Evolutionary conservation across 1,284 basidiomycete species (phyloP).

Genomic region (Sporisorium graminicola): DNA sequence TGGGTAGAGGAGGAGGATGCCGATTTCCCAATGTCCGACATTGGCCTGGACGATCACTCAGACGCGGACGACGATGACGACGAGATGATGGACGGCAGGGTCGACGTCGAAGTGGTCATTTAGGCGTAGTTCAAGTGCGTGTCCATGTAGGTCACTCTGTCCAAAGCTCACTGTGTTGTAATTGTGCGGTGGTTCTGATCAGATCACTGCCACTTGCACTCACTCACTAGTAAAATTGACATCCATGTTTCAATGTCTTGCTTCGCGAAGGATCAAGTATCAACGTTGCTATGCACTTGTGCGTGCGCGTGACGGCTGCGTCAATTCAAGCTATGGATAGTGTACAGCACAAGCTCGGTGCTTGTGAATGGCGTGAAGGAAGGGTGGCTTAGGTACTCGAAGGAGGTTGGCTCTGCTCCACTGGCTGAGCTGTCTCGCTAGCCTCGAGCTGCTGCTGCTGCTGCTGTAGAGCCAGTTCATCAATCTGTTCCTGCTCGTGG

Average conservation of each 20-base stretch:
- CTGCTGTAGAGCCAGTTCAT: slow-evolving; percentile 11
- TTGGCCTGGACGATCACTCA: background rate
- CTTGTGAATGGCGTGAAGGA: too few relatives aligned
- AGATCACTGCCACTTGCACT: background rate
- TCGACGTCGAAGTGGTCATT: background rate
- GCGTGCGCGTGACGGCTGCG: background rate
- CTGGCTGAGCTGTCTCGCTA: background rate
- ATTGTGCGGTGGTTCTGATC: too few relatives aligned
- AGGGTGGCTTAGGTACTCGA: slow-evolving; percentile 7
- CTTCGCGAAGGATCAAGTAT: background rate
- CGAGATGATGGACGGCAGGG: background rate
- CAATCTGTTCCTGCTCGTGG: slow-evolving; percentile 50
- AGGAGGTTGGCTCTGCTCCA: slow-evolving; percentile 1
- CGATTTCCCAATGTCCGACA: background rate
- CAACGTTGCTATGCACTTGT: background rate
- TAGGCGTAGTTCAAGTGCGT: background rate
- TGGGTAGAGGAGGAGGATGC: slow-evolving; percentile 7
- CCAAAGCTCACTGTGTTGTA: background rate
- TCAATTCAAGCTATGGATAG: background rate
- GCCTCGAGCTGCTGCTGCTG: slow-evolving; percentile 17
- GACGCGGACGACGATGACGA: slow-evolving; percentile 3
- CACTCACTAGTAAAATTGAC: background rate
- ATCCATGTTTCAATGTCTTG: background rate
- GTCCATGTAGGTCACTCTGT: background rate
- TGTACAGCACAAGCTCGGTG: slow-evolving; percentile 3